Evolutionary conservation across 2,329 filamentous ascomycete species (phyloP).

Genomic region (Uncinocarpus reesii): DNA sequence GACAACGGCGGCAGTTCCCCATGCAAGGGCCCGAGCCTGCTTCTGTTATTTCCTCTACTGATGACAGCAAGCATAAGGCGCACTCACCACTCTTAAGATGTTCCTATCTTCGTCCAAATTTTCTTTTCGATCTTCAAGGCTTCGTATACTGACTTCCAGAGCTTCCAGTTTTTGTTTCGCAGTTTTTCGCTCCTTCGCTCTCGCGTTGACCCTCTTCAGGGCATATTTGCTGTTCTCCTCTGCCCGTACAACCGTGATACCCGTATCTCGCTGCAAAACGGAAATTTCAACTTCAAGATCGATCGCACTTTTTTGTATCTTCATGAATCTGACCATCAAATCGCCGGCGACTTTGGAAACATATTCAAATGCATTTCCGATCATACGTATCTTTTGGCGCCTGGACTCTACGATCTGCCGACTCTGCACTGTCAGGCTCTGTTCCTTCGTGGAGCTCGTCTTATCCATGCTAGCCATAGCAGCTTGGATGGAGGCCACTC

Average conservation of each 20-base stretch:
- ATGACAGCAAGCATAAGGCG: background rate
- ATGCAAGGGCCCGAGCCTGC: background rate
- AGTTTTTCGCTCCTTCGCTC: background rate
- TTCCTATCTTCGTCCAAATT: background rate
- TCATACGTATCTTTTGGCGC: background rate
- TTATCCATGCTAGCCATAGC: background rate
- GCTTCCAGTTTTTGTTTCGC: background rate
- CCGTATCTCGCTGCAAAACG: background rate
- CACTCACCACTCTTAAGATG: background rate
- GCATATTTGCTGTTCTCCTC: background rate
- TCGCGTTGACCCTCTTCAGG: background rate
- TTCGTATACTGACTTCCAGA: background rate
- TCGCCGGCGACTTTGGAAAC: background rate
- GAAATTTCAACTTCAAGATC: background rate
- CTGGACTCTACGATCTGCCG: background rate
- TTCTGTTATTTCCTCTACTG: background rate
- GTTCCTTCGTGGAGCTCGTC: background rate
- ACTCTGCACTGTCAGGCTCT: background rate
- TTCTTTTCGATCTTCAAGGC: background rate
- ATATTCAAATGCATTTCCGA: background rate
- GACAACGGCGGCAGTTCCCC: background rate
- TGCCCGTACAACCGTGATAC: background rate
- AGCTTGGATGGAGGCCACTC: background rate
- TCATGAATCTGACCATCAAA: background rate
- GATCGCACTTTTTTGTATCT: background rate